Base-by-base conservation (phyloP, 352 stramenopile genomes). In the Pythium periplocum region DNA sequence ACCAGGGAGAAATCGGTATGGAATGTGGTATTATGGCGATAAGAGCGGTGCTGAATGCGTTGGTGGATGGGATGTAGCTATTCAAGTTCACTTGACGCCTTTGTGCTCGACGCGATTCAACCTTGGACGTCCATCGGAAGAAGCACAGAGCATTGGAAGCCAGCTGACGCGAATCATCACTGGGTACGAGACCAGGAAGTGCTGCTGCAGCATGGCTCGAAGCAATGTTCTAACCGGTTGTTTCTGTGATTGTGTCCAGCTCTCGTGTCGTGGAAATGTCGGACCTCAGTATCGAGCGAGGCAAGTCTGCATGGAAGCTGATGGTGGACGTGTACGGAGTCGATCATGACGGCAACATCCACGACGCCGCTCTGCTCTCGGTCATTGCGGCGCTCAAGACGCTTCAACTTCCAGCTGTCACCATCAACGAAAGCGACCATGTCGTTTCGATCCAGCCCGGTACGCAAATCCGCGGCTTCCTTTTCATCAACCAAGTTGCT, bases 271-370 rank as follows among this genome's bases (percentile, higher is more conserved):
- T 93, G 17, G 78, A 93, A 58, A 86, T 93, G 73, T 78, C 78
- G 48, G 76, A 80, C 26, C 56, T 90, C 12, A 77, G 66, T 50
- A 93, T 93, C 48, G 78, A 79, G 40, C 77, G 72, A 32, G 75
- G 83, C 47, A 84, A 89, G 57, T 85, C 76, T 17, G 78, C 83
- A 35, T 93, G 83, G 83, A 88, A 87, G 52, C 64, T 93, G 42
- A 71, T 91, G 58, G 59, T 91, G n/a, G 80, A 89, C 48, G 78
- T 91, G 6, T 85, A 85, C 55, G 89, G 82, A 54, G 67, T 90
- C 53, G 75, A 91, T 59, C 79, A 93, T 53, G 83, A 93, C 55
- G 83, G 83, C 30, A 93, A 93, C 53, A 79, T 90, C 33, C 58
- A 86, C 38, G 80, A 93, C 38, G 76, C 81, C 4, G 66, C 80